phyloP scores from a whole-genome alignment of 1,284 basidiomycete genomes.

The Pseudozyma pruni region DNA sequence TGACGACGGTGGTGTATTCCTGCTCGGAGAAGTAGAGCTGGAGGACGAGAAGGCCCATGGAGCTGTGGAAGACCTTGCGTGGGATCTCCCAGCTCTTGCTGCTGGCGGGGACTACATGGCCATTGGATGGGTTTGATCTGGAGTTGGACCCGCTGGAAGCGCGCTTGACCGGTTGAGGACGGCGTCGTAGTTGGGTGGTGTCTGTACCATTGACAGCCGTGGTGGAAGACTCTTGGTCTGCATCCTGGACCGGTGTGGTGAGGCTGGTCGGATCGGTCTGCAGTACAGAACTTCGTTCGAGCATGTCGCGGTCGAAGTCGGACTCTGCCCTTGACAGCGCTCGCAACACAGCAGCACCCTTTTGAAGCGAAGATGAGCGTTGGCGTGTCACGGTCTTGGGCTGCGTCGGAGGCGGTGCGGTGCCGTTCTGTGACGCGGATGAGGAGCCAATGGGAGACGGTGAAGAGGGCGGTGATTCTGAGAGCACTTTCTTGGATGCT shows the following conservation, averaged over 20 bases:
- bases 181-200: conserved; percentile 14
- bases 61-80: conserved; percentile 87
- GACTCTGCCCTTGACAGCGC: conserved; percentile 60
- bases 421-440: background rate
- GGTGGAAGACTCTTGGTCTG: conserved; percentile 3
- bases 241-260: conserved; percentile 19
- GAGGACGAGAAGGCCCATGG: conserved; percentile 87
- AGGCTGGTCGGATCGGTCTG: conserved; percentile 22
- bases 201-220: background rate
- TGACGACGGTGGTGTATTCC: conserved; percentile 72
- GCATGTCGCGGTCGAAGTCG: conserved; percentile 49
- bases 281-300: conserved; percentile 13
- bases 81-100: conserved; percentile 78
- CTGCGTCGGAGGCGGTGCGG: conserved; percentile 11
- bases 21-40: conserved; percentile 74
- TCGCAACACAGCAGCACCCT: conserved; percentile 63
- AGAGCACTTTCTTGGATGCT: conserved; percentile 21
- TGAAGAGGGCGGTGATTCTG: conserved; percentile 39
- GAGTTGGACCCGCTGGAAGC: conserved; percentile 8
- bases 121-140: conserved; percentile 10
- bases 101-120: conserved; percentile 10
- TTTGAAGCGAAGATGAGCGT: conserved; percentile 62
- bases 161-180: conserved; percentile 27
- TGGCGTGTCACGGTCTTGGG: conserved; percentile 24
- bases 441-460: conserved; percentile 16